phyloP scores from a whole-genome alignment of 345 rosid species.

The Populus davidiana region DNA sequence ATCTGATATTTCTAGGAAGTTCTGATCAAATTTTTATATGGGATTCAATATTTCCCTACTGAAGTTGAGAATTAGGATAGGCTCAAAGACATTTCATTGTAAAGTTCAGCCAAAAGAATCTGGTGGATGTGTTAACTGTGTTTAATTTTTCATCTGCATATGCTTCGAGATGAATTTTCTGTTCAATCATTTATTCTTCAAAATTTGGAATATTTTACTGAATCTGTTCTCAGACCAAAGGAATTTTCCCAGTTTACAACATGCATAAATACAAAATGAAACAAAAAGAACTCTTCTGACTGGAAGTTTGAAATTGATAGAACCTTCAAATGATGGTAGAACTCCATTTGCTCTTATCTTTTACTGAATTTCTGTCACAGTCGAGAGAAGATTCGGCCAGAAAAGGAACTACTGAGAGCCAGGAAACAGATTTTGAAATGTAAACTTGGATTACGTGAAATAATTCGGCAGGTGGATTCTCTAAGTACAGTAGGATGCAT shows the following conservation, averaged over 20 bases:
- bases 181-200: neutral
- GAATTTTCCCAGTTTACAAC: neutral
- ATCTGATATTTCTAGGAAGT: neutral
- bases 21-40: neutral
- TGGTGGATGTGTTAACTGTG: neutral
- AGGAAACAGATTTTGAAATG: slow-evolving; percentile 77
- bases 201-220: neutral
- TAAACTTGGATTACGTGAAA: slow-evolving; percentile 94
- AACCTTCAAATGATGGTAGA: neutral
- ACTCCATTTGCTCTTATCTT: neutral
- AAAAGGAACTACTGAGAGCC: slow-evolving; percentile 84
- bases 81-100: neutral
- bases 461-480: slow-evolving; percentile 66
- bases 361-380: slow-evolving; percentile 37
- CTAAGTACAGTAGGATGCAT: slow-evolving; percentile 84
- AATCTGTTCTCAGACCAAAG: neutral
- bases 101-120: neutral
- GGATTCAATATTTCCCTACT: neutral
- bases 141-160: neutral
- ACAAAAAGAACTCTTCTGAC: neutral
- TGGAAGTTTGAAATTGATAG: neutral
- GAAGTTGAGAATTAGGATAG: neutral
- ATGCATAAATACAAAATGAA: neutral
- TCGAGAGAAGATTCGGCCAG: slow-evolving; percentile 94
- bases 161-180: neutral